Percentiles rank a stretch among this genome's conserved stretches.
Conservation (phyloP, 2,329 filamentous ascomycete species). For the Microascus cirrosus region DNA sequence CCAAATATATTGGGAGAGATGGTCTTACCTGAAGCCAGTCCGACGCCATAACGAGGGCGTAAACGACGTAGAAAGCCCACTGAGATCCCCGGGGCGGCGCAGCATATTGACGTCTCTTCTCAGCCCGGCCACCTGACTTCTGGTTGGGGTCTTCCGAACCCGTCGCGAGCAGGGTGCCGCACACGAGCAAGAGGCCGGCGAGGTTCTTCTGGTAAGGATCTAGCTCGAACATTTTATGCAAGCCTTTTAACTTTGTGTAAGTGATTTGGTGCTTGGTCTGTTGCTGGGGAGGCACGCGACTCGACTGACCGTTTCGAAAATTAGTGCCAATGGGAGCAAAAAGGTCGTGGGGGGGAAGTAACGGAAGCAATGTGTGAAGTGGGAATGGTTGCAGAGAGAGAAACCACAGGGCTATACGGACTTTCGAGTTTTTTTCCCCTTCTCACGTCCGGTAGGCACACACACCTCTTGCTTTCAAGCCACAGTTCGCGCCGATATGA, state of each 20-base stretch:
- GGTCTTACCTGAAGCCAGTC: slow-evolving; percentile 37
- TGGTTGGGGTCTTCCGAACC: neutral
- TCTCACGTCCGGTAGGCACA: neutral
- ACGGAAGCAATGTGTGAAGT: too few relatives aligned
- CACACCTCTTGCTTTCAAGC: neutral
- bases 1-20: neutral
- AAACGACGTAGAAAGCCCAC: slow-evolving; percentile 27
- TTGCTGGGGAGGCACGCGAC: too few relatives aligned
- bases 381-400: neutral
- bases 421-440: neutral
- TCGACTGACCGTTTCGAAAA: too few relatives aligned
- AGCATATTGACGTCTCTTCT: neutral
- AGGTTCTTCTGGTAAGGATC: slow-evolving; percentile 23
- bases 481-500: neutral
- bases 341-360: too few relatives aligned
- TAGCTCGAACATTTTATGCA: slow-evolving; percentile 10
- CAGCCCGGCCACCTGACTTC: neutral
- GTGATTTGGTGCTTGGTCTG: too few relatives aligned
- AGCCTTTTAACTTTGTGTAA: neutral
- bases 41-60: slow-evolving; percentile 35
- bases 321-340: too few relatives aligned
- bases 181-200: slow-evolving; percentile 19
- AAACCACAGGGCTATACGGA: neutral
- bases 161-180: slow-evolving; percentile 12
- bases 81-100: slow-evolving; percentile 10